Percentiles rank a stretch among this genome's conserved stretches.
phyloP scores from a whole-genome alignment of 2,329 filamentous ascomycete genomes.

The Fusarium citri region DNA sequence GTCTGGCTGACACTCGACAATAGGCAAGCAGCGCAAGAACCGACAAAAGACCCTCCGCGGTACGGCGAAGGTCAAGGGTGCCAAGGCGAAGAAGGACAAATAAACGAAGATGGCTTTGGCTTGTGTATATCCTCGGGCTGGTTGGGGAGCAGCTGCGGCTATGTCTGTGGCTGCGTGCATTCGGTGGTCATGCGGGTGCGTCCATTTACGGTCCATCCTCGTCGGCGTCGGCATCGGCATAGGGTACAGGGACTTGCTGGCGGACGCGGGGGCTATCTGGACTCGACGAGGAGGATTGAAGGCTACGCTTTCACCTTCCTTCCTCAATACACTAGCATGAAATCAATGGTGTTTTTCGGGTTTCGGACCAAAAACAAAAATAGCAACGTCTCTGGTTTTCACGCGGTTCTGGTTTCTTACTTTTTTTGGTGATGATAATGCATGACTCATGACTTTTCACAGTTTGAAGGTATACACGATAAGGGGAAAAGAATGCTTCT shows the following conservation, averaged over 20 bases:
- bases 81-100: constrained; percentile 93
- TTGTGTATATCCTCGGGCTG: constrained; percentile 49
- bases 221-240: constrained; percentile 44
- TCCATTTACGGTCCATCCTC: constrained; percentile 37
- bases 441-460: constrained; percentile 17
- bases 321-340: constrained; percentile 56
- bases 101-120: constrained; percentile 64
- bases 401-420: constrained; percentile 2
- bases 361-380: constrained; percentile 52
- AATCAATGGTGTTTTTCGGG: constrained; percentile 57
- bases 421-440: constrained; percentile 11
- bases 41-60: constrained; percentile 98
- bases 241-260: constrained; percentile 46
- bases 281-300: constrained; percentile 47
- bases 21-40: constrained; percentile 99
- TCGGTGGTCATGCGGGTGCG: constrained; percentile 46
- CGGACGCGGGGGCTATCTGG: constrained; percentile 42
- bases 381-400: constrained; percentile 39
- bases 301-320: constrained; percentile 47
- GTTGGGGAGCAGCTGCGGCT: constrained; percentile 40
- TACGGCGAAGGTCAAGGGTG: constrained; percentile 98
- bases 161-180: constrained; percentile 46
- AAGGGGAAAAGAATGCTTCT: background rate
- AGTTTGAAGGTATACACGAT: background rate
- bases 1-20: constrained; percentile 44